Conservation (phyloP, 148 eudicot genomes). For the Chenopodium quinoa region DNA sequence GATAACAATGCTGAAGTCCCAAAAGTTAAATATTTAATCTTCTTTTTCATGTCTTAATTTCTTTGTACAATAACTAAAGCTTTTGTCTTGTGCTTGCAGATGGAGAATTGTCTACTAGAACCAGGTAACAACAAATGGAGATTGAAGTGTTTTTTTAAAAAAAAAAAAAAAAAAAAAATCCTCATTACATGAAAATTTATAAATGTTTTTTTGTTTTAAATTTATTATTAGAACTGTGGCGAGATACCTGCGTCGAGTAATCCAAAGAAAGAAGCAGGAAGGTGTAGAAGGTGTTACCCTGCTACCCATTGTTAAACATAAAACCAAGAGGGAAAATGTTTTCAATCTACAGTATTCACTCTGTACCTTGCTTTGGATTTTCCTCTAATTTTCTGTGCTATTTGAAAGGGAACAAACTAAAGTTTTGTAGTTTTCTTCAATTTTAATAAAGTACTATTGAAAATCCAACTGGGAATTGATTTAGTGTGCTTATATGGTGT, state of each 20-base stretch:
- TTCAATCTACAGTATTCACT: no score
- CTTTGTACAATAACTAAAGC: conserved; percentile 6
- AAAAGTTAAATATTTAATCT: no score
- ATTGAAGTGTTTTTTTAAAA: neutral
- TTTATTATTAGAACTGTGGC: conserved; percentile 54
- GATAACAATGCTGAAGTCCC: no score
- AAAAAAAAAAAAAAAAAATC: no score
- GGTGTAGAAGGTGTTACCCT: conserved; percentile 41
- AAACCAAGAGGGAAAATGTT: conserved; percentile 67
- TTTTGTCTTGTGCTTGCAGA: conserved; percentile 45
- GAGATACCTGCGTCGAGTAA: conserved; percentile 41
- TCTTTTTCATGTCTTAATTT: neutral
- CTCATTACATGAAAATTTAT: neutral
- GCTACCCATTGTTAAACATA: conserved; percentile 47
- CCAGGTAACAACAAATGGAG: conserved; percentile 44
- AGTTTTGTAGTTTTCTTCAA: neutral
- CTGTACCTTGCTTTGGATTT: no score
- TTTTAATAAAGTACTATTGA: neutral
- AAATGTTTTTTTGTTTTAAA: neutral
- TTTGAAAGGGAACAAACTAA: neutral
- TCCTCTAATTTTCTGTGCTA: neutral
- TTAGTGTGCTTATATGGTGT: no score
- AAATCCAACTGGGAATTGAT: neutral
- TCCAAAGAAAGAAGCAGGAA: conserved; percentile 32
- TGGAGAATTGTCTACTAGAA: conserved; percentile 53